Evolutionary conservation across 148 eudicot species (phyloP).

Genomic region (Rhododendron ovatum): DNA sequence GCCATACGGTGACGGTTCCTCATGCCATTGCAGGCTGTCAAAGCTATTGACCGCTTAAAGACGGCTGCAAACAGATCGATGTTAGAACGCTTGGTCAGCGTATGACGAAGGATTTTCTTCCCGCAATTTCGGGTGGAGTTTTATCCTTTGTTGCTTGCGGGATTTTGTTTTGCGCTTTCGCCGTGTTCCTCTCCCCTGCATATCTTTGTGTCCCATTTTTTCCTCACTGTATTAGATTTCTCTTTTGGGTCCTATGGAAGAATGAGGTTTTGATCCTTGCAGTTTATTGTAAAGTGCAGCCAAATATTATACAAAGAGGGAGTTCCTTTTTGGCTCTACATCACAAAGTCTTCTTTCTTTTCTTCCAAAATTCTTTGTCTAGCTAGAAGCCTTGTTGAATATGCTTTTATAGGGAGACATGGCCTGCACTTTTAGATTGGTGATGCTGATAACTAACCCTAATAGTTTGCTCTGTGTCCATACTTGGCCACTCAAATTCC

Average conservation of each 20-base stretch:
- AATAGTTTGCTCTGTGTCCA: not conserved
- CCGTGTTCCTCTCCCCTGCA: not conserved
- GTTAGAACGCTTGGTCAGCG: not conserved
- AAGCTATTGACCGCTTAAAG: constrained; percentile 39
- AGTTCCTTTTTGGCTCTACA: not conserved
- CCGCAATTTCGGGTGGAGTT: not conserved
- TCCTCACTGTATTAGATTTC: not conserved
- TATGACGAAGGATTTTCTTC: not conserved
- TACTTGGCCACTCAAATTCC: too few species aligned
- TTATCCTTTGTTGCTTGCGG: not conserved
- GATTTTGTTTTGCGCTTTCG: not conserved
- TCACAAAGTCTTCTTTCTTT: not conserved
- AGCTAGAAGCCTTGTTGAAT: not conserved
- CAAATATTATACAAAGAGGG: too few species aligned
- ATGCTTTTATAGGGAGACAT: not conserved
- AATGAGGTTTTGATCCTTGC: not conserved
- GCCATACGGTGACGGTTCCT: not conserved
- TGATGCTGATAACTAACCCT: not conserved
- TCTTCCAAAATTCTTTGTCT: not conserved
- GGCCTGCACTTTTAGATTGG: not conserved
- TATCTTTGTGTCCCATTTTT: not conserved
- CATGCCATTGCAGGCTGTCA: constrained; percentile 7
- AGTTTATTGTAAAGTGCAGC: not conserved
- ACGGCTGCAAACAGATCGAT: constrained; percentile 33
- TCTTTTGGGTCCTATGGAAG: not conserved